Evolutionary conservation across 1,284 basidiomycete species (phyloP).

Genomic region (Sporisorium sorghi): DNA sequence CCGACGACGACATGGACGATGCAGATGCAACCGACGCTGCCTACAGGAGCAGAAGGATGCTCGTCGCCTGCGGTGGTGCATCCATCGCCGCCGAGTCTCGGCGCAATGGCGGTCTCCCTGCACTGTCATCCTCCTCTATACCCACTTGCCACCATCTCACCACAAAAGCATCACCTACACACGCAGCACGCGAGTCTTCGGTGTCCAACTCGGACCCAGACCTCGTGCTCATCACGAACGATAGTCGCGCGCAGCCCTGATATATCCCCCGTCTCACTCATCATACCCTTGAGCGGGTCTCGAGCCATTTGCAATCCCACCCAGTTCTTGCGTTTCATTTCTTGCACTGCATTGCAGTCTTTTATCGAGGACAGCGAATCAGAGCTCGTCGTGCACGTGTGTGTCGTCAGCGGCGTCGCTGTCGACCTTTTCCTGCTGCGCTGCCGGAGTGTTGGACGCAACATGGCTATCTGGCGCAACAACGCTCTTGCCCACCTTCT

Average conservation of each 20-base stretch:
- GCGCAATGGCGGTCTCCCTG: neutral
- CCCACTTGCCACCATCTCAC: no score
- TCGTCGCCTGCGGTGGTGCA: conserved; percentile 19
- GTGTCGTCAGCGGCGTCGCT: neutral
- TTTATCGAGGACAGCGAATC: neutral
- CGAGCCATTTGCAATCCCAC: neutral
- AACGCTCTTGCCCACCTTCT: conserved; percentile 27
- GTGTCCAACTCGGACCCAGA: conserved; percentile 31
- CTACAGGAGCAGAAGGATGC: conserved; percentile 11
- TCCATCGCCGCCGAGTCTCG: conserved; percentile 1
- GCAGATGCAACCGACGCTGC: neutral
- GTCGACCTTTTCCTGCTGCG: neutral
- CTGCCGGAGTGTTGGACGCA: neutral
- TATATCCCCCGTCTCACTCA: neutral
- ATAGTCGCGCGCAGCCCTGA: conserved; percentile 5
- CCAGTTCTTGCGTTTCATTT: neutral
- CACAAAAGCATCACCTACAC: neutral
- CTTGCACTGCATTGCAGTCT: neutral
- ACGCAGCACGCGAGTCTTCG: neutral
- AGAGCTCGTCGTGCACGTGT: conserved; percentile 29
- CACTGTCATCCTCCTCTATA: neutral
- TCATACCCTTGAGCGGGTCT: neutral
- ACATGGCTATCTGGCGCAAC: conserved; percentile 39
- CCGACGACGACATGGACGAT: conserved; percentile 11
- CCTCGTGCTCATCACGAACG: conserved; percentile 14